phyloP scores from a whole-genome alignment of 495 filamentous ascomycete genomes.

The Podospora pseudoanserina region DNA sequence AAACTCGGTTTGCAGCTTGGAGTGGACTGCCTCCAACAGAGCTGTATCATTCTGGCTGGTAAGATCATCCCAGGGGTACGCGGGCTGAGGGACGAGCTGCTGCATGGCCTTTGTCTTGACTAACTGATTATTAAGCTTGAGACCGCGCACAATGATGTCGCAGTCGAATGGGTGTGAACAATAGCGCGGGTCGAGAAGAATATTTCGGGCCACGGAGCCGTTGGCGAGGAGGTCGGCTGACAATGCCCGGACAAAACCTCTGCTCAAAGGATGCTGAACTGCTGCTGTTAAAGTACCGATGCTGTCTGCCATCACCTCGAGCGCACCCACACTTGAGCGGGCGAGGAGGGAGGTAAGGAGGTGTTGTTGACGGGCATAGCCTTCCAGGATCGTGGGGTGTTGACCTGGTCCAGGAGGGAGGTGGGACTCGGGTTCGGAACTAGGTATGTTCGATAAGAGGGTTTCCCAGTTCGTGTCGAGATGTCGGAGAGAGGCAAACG shows the following conservation, averaged over 20 bases:
- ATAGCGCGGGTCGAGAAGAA: constrained; percentile 34
- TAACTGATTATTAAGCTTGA: constrained; percentile 31
- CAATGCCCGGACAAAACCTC: constrained; percentile 38
- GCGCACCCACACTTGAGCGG: constrained; percentile 14
- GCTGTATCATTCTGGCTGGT: constrained; percentile 10
- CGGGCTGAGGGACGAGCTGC: constrained; percentile 24
- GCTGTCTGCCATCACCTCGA: constrained; percentile 37
- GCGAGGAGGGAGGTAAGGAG: constrained; percentile 28
- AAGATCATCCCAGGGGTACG: constrained; percentile 7
- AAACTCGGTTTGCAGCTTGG: constrained; percentile 21
- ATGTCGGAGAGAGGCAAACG: constrained; percentile 18
- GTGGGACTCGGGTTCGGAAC: constrained; percentile 16
- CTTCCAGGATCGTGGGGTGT: constrained; percentile 38
- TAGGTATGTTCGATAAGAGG: constrained; percentile 28
- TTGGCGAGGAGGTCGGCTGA: constrained; percentile 29
- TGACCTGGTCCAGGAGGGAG: constrained; percentile 28
- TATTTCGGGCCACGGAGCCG: constrained; percentile 28
- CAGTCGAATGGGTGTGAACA: constrained; percentile 36
- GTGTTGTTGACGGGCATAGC: constrained; percentile 38
- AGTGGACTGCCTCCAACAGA: constrained; percentile 23
- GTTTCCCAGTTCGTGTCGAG: constrained; percentile 15
- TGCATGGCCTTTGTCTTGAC: constrained; percentile 36
- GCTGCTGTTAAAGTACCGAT: constrained; percentile 35
- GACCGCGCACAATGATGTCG: constrained; percentile 23
- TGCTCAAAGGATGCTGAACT: constrained; percentile 33